Base-by-base conservation (phyloP, 2,329 filamentous ascomycete species). In the Fusarium nelsonii region DNA sequence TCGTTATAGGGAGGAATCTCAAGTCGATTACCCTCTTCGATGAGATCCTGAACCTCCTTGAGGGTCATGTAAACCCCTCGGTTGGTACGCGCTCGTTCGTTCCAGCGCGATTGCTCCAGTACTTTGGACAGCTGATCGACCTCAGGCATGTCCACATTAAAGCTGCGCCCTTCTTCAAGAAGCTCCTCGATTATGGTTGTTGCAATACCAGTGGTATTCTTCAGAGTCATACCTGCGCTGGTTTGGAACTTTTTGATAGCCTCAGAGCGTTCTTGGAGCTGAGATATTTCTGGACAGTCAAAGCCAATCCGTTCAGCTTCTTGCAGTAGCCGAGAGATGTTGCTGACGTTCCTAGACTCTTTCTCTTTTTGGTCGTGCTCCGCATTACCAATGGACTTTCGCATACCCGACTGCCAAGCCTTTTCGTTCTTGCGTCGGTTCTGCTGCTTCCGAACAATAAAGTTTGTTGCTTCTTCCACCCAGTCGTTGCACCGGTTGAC, bases 401-500 rank as follows among this genome's bases (percentile, higher is more conserved):
- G 85, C 73, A 87, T 88, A 57, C 90, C 87, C 74, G 88, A 91
- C 69, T 93, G 92, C 89, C 92, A 96, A 44, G 88, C 88, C 76
- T 93, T 96, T 75, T 97, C 95, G 79, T 92, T 97, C 81, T 98
- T 98, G 65, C 95, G 93, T 68, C 96, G 92, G 76, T 97, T 97
- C 81, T 97, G 95, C 82, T 97, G 95, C 83, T 99, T 99, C 73
- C 96, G 92, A 62, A 96, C 94, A 75, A 94, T 97, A 83, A 97
- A 99, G 77, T 92, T 94, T 75, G 93, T 96, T 70, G 96, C 96
- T 81, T 98, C 95, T 75, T 98, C 96, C 68, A 97, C 93, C 92
- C 97, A 97, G 77, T 97, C 94, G 79, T 97, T 97, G 83, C 96
- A 98, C 75, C 93, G 91, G 73, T 97, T 94, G 78, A 99, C 96